These are phyloP conservation scores for Macadamia integrifolia DNA, from an alignment of 164 flowering plant species.

Conservation along the genomic window DNA sequence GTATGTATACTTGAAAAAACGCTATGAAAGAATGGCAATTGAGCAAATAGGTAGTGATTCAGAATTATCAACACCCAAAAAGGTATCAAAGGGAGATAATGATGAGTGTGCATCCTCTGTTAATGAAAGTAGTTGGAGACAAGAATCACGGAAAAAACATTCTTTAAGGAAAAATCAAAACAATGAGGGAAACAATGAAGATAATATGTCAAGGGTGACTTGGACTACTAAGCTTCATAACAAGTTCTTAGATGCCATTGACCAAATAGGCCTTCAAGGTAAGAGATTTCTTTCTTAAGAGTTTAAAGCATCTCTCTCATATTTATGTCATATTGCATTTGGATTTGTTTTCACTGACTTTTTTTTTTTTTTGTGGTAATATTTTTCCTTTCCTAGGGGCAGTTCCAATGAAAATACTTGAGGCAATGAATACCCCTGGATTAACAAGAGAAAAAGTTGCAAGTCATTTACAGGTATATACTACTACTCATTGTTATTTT, in stretches of 20 bases:
- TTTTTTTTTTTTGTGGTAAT: neutral
- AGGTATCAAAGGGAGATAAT: neutral
- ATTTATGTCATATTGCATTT: neutral
- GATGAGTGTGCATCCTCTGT: conserved; percentile 5
- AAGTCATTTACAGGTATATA: conserved; percentile 25
- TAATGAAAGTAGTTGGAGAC: neutral
- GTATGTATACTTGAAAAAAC: neutral
- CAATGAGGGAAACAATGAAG: neutral
- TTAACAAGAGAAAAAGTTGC: conserved; percentile 20
- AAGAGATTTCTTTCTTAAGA: neutral
- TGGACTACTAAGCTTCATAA: conserved; percentile 13
- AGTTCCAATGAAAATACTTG: conserved; percentile 20
- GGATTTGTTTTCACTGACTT: no score
- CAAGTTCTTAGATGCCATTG: conserved; percentile 13
- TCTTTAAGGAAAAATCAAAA: neutral
- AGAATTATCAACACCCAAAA: neutral
- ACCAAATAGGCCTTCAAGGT: conserved; percentile 14
- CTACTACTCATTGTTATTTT: no score
- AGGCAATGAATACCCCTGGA: conserved; percentile 22
- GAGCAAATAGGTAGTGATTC: neutral
- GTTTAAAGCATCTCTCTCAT: neutral
- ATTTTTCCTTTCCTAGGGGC: conserved; percentile 12
- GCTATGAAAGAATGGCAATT: neutral
- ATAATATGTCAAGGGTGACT: conserved; percentile 17
- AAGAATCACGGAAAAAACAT: neutral